Base-by-base conservation (phyloP, 345 rosid genomes). In the Mercurialis annua region DNA sequence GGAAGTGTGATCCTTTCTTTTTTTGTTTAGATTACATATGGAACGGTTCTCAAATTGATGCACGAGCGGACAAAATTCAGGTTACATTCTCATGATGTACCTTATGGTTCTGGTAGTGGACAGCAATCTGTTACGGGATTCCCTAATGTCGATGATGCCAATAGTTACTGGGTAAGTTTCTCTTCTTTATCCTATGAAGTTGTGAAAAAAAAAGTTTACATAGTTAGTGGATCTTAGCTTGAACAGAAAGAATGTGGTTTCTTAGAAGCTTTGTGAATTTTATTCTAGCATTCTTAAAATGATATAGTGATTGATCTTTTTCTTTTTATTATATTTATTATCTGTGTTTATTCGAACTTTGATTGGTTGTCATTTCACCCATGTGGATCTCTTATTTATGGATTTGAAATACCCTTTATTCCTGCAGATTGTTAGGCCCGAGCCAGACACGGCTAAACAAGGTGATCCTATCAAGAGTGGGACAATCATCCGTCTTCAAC, bases 101-200 rank as follows among this genome's bases (percentile, higher is more conserved):
- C 99, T 0, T 95, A 92, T 27, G 99, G 99, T 34, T 92, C 99
- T 29, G 99, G 99, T 18, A 92, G 98, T 71, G 99, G 99, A 47
- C 99, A 95, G 80, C 99, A 95, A 74, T 95, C 99, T 1, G 99
- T 95, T 24, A 95, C 99, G 12, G 90, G 94, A 43, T 95, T 85
- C 72, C 89, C 97, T 10, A 81, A 73, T 7, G 94, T 88, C 15
- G 92, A 87, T 71, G 99, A 95, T 74, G 74, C 99, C 65, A 95
- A 95, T 65, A 92, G 99, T 76, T 94, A 92, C 73, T 95, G 99
- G 98, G 99, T 95, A 85, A 42, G 59, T 55, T 1, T n/a, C 62
- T 74, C 55, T 67, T 53, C 17, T 60, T 31, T 66, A 8, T 54
- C 6, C 2, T 24, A 30, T 33, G 23, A 4, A 8, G 6, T 8